These are phyloP conservation scores for Silene coronaria DNA, from an alignment of 179 eudicot genomes.

Conservation along the genomic window DNA sequence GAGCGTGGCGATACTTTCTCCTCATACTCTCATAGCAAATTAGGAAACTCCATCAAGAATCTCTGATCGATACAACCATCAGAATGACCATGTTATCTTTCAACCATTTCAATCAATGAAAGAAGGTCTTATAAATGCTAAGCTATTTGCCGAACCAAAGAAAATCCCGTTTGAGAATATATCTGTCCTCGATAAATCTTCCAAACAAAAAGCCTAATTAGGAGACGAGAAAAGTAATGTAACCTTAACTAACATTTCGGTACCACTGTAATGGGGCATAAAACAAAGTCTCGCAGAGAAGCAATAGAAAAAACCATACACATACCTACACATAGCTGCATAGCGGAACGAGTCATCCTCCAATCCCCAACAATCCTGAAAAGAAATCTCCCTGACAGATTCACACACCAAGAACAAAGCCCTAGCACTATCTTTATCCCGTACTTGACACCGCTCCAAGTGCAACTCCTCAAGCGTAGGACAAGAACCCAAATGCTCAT, in stretches of 20 bases:
- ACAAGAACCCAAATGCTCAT: slow-evolving; percentile 78
- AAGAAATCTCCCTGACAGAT: slow-evolving; percentile 52
- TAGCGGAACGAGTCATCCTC: slow-evolving; percentile 53
- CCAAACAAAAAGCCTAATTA: neutral
- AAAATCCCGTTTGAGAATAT: neutral
- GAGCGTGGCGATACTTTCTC: neutral
- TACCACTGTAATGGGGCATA: slow-evolving; percentile 29
- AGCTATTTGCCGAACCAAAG: neutral
- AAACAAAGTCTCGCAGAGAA: neutral
- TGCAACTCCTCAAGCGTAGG: slow-evolving; percentile 63
- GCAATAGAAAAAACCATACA: neutral
- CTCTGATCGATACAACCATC: neutral
- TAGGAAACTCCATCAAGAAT: neutral
- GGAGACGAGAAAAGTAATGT: neutral
- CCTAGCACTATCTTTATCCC: slow-evolving; percentile 52
- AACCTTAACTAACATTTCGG: slow-evolving; percentile 20
- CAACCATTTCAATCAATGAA: neutral
- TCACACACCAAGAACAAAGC: slow-evolving; percentile 76
- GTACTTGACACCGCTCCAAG: slow-evolving; percentile 60
- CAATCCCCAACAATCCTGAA: slow-evolving; percentile 90
- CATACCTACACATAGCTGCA: slow-evolving; percentile 74
- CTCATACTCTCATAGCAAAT: neutral
- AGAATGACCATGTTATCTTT: neutral
- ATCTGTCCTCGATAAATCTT: neutral
- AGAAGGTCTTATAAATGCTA: neutral